A percentile compares a stretch with the other conserved stretches of the same genome.
phyloP scores from a whole-genome alignment of 1,284 basidiomycete species.

The Ceratobasidium sp. region DNA sequence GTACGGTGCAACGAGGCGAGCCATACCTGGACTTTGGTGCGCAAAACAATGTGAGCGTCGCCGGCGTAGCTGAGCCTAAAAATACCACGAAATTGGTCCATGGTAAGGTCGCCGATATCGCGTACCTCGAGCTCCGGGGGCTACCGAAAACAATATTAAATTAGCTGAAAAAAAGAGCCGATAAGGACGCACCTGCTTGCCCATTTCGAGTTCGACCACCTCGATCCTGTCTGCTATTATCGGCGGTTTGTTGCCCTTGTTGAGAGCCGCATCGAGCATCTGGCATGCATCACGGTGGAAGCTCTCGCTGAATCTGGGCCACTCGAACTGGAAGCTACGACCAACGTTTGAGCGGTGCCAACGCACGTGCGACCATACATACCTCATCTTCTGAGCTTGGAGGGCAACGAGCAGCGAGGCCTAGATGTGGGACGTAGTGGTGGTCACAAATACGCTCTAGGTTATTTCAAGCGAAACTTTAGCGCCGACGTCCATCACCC shows the following conservation, averaged over 20 bases:
- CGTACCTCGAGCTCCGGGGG: conserved; percentile 97
- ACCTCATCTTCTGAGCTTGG: conserved; percentile 23
- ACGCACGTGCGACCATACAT: not conserved
- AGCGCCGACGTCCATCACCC: conserved; percentile 8
- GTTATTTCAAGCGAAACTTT: not conserved
- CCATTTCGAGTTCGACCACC: conserved; percentile 98
- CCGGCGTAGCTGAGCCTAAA: conserved; percentile 95
- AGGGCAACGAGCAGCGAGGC: not conserved
- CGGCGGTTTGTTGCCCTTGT: conserved; percentile 97
- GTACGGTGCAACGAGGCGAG: conserved; percentile 42
- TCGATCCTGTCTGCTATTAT: conserved; percentile 98
- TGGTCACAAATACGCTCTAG: not conserved
- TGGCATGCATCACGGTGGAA: conserved; percentile 93
- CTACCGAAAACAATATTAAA: conserved; percentile 52
- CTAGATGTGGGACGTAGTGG: not conserved
- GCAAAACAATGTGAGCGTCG: conserved; percentile 93
- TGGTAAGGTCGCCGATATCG: conserved; percentile 96
- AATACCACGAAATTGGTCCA: conserved; percentile 96
- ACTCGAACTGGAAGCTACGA: conserved; percentile 68
- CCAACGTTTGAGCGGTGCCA: not conserved
- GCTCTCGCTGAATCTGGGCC: conserved; percentile 95
- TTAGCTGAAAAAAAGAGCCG: conserved; percentile 15
- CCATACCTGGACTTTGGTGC: conserved; percentile 91
- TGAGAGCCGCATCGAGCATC: conserved; percentile 93
- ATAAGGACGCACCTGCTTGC: conserved; percentile 75